Conservation (phyloP, 2,329 filamentous ascomycete genomes). For the Calonectria leucothoes region DNA sequence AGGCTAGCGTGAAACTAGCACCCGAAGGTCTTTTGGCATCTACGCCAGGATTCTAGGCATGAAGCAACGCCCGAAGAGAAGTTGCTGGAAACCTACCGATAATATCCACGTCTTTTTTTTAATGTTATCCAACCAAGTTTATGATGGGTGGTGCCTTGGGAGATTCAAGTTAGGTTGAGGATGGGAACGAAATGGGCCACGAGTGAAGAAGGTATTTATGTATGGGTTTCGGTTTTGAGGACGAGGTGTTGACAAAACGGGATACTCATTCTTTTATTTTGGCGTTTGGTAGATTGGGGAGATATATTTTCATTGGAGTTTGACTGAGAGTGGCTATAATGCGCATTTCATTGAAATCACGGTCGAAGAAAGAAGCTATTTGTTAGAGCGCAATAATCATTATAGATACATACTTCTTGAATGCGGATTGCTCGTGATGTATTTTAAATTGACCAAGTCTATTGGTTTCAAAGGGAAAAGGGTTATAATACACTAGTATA, state of each 20-base stretch:
- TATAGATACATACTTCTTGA: constrained; percentile 1
- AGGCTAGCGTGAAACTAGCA: neutral
- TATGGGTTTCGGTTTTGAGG: neutral
- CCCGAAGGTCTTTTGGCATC: neutral
- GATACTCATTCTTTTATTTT: neutral
- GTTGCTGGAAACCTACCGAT: neutral
- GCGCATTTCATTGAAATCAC: neutral
- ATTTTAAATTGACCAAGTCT: neutral
- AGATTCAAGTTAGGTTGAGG: neutral
- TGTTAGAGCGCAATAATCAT: neutral
- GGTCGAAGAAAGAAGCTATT: neutral
- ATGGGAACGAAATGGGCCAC: neutral
- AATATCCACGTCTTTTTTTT: neutral
- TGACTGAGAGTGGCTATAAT: neutral
- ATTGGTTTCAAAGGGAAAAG: no score
- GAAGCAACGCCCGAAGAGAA: neutral
- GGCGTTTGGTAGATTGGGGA: constrained; percentile 8
- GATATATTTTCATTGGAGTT: constrained; percentile 14
- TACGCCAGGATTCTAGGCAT: no score
- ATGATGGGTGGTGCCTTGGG: neutral
- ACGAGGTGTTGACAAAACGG: neutral
- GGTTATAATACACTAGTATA: no score
- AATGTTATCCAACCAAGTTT: neutral
- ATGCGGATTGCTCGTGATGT: neutral
- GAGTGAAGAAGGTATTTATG: neutral